Evolutionary conservation across 1,284 basidiomycete species (phyloP).

Genomic region (Trametes polyzona): DNA sequence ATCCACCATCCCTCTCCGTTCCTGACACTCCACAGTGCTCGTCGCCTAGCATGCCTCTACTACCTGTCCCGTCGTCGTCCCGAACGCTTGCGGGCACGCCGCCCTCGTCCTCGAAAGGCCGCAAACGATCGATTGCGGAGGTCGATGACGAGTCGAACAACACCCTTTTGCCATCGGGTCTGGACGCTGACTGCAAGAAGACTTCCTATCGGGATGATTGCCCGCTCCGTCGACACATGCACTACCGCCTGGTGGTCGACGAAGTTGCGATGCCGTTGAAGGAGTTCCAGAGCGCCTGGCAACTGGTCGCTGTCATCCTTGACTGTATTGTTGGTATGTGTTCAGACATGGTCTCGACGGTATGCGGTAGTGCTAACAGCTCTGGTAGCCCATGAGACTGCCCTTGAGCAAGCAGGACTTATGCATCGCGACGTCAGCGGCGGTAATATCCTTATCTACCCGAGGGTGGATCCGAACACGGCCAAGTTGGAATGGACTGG

Average conservation of each 20-base stretch:
- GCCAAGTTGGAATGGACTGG: background rate
- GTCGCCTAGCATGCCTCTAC: background rate
- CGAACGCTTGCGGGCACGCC: no score
- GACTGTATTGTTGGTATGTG: slow-evolving; percentile 14
- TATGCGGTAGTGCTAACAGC: background rate
- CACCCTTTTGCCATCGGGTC: no score
- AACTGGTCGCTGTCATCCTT: background rate
- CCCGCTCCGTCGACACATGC: no score
- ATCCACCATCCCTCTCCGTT: no score
- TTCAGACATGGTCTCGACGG: background rate
- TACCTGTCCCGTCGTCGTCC: no score
- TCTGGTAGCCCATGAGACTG: background rate
- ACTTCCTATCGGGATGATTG: background rate
- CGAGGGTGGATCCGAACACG: background rate
- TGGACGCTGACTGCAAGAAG: no score
- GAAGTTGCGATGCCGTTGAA: slow-evolving; percentile 9
- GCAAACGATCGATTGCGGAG: background rate
- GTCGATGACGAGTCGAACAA: no score
- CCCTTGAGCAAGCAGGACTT: background rate
- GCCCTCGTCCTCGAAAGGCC: background rate
- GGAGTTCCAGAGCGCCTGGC: background rate
- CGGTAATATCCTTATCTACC: slow-evolving; percentile 12
- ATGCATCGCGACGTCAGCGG: slow-evolving; percentile 15
- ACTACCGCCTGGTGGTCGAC: slow-evolving; percentile 9
- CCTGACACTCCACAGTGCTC: no score